A percentile compares a stretch with the other conserved stretches of the same genome.
Evolutionary conservation across 768 basidiomycete genomes (phyloP).

Genomic region (Termitomyces sp.): DNA sequence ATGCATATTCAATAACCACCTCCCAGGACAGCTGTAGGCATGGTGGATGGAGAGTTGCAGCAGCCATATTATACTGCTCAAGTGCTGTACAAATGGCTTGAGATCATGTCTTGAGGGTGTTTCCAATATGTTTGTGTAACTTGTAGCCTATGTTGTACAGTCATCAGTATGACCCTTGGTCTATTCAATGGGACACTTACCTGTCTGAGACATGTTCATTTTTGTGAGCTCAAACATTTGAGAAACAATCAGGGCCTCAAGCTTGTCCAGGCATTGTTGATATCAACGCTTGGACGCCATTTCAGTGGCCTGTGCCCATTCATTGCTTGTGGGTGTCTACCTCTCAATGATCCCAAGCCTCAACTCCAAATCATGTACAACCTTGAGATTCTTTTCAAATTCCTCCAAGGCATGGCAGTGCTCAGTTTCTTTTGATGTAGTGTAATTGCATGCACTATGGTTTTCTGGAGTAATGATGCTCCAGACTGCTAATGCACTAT

Average conservation of each 20-base stretch:
- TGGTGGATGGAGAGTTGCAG: too few relatives aligned
- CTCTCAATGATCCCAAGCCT: not conserved
- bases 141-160: too few relatives aligned
- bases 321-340: not conserved
- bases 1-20: too few relatives aligned
- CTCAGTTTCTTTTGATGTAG: not conserved
- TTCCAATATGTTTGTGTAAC: not conserved
- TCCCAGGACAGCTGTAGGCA: too few relatives aligned
- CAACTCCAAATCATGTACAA: not conserved
- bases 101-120: not conserved
- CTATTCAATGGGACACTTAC: not conserved
- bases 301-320: slow-evolving; percentile 7
- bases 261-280: not conserved
- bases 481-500: not conserved
- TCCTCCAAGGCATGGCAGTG: not conserved
- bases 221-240: not conserved
- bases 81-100: not conserved
- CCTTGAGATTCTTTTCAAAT: not conserved
- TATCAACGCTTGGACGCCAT: not conserved
- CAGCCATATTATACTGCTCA: too few relatives aligned
- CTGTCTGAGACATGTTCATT: not conserved
- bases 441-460: not conserved
- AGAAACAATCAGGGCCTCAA: not conserved
- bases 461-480: not conserved
- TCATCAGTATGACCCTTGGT: too few relatives aligned